Base-by-base conservation (phyloP, 1,284 basidiomycete species). In the Clitocybe nebularis region DNA sequence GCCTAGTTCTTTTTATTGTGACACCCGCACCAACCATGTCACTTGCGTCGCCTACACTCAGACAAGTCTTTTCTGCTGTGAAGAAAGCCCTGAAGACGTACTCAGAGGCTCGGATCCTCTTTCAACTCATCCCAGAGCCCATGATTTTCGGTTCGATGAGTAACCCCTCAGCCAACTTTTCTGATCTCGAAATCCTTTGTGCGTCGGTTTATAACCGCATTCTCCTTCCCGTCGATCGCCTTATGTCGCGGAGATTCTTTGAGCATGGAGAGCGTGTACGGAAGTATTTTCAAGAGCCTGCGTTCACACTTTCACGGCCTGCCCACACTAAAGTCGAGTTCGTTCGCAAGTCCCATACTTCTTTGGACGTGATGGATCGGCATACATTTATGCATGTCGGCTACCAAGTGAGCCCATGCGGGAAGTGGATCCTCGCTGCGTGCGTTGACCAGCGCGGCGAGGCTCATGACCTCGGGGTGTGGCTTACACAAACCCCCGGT, bases 391-490 rank as follows among this genome's bases (percentile, higher is more conserved):
- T 92, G 32, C 89, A 93, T 55, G 71, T 91, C 32, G 88, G 77
- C 1, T 93, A 92, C 58, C 65, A 66, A 24, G 51, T 83, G 1
- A 80, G 80, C 8, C 55, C 63, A 4, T 84, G 80, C 46, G 73
- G 79, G 4, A 82, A 80, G 57, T 91, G 88, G 89, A 66, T 89
- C 2, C 57, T 85, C 11, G 78, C 78, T n/a, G 71, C 77, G n/a
- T 83, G 79, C 53, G 64, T 86, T 7, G 89, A 93, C 54, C 79
- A 89, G 54, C 70, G 81, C 4, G 89, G 88, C 3, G 87, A 91
- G 57, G 75, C 70, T 9, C 77, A 83, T 54, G 78, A 84, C 42
- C 54, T 82, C 21, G 76, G 74, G 6, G 75, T 82, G 5, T 86
- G 83, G 81, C 57, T 82, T 24, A 67, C 69, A n/a, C 72, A 75